Evolutionary conservation across 2,329 filamentous ascomycete genomes (phyloP).

Genomic region (Calonectria hawksworthii): DNA sequence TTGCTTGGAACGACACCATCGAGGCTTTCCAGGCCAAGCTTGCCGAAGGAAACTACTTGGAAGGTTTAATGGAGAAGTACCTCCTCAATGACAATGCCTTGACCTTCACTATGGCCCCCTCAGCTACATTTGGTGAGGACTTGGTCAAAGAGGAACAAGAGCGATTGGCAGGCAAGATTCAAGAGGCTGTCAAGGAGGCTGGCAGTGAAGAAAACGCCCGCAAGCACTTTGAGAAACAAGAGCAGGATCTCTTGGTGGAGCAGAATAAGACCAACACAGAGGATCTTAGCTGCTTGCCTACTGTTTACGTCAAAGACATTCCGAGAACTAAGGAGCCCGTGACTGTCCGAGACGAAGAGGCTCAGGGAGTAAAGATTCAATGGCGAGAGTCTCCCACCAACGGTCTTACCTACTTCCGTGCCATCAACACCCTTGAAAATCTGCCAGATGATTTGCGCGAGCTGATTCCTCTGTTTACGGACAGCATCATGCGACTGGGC

Average conservation of each 20-base stretch:
- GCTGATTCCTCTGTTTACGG: slow-evolving; percentile 90
- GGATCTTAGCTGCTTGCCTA: slow-evolving; percentile 89
- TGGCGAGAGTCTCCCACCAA: slow-evolving; percentile 97
- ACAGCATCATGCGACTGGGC: slow-evolving; percentile 92
- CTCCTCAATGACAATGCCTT: slow-evolving; percentile 88
- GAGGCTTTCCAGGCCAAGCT: slow-evolving; percentile 84
- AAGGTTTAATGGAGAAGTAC: slow-evolving; percentile 89
- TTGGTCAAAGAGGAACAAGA: slow-evolving; percentile 82
- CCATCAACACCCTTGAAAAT: slow-evolving; percentile 83
- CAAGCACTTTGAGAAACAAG: slow-evolving; percentile 80
- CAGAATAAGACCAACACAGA: slow-evolving; percentile 88
- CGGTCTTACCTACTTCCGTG: slow-evolving; percentile 95
- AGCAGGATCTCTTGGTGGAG: slow-evolving; percentile 83
- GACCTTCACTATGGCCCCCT: slow-evolving; percentile 95
- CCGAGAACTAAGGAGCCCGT: slow-evolving; percentile 78
- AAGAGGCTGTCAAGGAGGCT: slow-evolving; percentile 75
- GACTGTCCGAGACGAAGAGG: slow-evolving; percentile 72
- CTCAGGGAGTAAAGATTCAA: slow-evolving; percentile 79
- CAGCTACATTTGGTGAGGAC: slow-evolving; percentile 79
- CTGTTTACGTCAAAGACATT: slow-evolving; percentile 90
- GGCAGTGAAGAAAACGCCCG: slow-evolving; percentile 80
- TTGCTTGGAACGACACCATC: slow-evolving; percentile 93
- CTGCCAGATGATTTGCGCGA: slow-evolving; percentile 88
- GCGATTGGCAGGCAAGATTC: slow-evolving; percentile 81
- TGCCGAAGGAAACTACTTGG: slow-evolving; percentile 83